Evolutionary conservation across 257 asterid species (phyloP).

Genomic region (Lantana camara): DNA sequence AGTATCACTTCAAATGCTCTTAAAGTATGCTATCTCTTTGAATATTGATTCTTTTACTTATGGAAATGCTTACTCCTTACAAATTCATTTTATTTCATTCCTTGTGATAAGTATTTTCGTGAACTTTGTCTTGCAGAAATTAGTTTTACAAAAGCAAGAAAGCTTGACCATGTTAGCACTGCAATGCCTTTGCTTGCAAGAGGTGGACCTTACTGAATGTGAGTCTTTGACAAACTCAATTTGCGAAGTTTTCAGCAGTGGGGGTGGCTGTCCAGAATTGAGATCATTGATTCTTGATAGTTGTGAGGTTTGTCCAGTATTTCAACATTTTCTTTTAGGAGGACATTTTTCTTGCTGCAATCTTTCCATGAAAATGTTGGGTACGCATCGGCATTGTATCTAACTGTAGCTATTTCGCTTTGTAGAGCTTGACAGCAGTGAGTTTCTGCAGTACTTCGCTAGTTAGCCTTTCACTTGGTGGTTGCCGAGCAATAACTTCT

Average conservation of each 20-base stretch:
- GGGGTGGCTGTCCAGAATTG: constrained; percentile 75
- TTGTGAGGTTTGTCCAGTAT: constrained; percentile 55
- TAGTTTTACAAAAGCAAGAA: constrained; percentile 79
- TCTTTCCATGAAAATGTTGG: constrained; percentile 3
- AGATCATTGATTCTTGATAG: constrained; percentile 66
- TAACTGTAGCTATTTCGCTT: constrained; percentile 26
- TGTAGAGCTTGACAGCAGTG: constrained; percentile 75
- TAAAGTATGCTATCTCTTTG: constrained; percentile 45
- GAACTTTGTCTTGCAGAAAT: constrained; percentile 54
- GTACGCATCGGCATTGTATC: constrained; percentile 5
- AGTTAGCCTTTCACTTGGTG: constrained; percentile 66
- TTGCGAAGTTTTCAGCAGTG: constrained; percentile 67
- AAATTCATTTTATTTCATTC: constrained; percentile 4
- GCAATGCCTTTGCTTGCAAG: constrained; percentile 70
- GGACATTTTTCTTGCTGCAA: background rate
- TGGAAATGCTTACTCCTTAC: constrained; percentile 7
- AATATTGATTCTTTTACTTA: constrained; percentile 3
- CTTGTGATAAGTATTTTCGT: constrained; percentile 14
- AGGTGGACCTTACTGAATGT: constrained; percentile 80
- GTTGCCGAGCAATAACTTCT: constrained; percentile 69
- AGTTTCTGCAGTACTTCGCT: constrained; percentile 62
- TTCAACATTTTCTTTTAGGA: background rate
- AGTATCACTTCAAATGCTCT: constrained; percentile 60
- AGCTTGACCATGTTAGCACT: constrained; percentile 58
- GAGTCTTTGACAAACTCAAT: constrained; percentile 72